These are phyloP conservation scores for Xanthoceras sorbifolium DNA, from an alignment of 345 rosid genomes.

Conservation along the genomic window DNA sequence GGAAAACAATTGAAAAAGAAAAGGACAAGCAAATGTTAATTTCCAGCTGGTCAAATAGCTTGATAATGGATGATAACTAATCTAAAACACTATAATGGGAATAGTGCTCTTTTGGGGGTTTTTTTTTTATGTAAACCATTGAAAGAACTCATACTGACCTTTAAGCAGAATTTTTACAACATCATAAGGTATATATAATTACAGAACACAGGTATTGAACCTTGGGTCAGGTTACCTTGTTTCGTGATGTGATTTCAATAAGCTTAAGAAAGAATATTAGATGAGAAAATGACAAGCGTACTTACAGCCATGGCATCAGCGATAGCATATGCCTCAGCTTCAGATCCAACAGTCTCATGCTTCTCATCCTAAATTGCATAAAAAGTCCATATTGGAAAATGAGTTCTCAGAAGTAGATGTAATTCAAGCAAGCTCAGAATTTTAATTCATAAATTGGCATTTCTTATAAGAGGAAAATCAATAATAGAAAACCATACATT, in stretches of 20 bases:
- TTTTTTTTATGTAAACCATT: not conserved
- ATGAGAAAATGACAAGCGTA: constrained; percentile 16
- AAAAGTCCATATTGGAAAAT: constrained; percentile 17
- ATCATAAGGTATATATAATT: not conserved
- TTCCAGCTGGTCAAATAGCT: constrained; percentile 10
- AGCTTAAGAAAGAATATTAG: not conserved
- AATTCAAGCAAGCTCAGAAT: not conserved
- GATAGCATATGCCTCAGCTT: constrained; percentile 89
- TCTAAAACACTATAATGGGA: not conserved
- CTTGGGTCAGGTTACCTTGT: not conserved
- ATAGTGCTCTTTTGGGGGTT: not conserved
- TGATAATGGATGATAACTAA: not conserved
- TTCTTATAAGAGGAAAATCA: not conserved
- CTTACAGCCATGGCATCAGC: constrained; percentile 85
- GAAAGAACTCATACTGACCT: not conserved
- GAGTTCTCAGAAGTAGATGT: not conserved
- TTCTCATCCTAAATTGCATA: constrained; percentile 66
- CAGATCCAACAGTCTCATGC: constrained; percentile 87
- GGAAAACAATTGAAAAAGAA: constrained; percentile 11
- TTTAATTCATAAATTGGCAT: not conserved
- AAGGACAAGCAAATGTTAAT: constrained; percentile 16
- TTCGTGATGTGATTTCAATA: not conserved
- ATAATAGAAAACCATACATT: not conserved
- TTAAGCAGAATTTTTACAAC: not conserved
- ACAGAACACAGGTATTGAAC: constrained; percentile 5